Percentiles rank a stretch among this genome's conserved stretches.
Evolutionary conservation across 2,329 filamentous ascomycete species (phyloP).

Genomic region (Bipolaris sorokiniana): DNA sequence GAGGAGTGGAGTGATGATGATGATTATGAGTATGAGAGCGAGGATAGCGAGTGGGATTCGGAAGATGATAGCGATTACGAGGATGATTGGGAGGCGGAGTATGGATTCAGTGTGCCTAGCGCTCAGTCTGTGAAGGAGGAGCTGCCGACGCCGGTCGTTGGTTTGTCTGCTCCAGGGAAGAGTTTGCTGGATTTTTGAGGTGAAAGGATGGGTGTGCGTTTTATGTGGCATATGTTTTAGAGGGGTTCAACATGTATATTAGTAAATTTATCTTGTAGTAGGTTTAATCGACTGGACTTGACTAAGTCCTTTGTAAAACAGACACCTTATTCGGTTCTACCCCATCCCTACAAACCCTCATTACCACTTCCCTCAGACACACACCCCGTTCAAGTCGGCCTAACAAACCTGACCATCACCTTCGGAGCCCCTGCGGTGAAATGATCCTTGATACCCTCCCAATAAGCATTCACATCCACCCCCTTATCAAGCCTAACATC

Average conservation of each 20-base stretch:
- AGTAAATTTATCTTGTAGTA: background rate
- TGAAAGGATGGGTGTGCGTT: too few relatives aligned
- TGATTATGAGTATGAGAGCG: conserved; percentile 15
- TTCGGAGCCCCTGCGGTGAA: conserved; percentile 33
- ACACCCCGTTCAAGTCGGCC: background rate
- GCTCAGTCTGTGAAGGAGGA: background rate
- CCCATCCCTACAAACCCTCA: background rate
- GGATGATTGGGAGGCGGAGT: conserved; percentile 18
- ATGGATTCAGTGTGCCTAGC: conserved; percentile 7
- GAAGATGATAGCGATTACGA: conserved; percentile 17
- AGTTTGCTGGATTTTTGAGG: conserved; percentile 12
- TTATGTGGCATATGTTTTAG: too few relatives aligned
- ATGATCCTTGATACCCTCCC: conserved; percentile 29
- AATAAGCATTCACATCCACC: conserved; percentile 25
- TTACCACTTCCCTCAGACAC: background rate
- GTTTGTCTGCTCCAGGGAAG: background rate
- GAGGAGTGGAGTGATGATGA: conserved; percentile 14
- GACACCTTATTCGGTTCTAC: background rate
- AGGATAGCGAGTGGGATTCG: conserved; percentile 15
- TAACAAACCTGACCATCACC: conserved; percentile 24
- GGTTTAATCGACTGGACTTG: background rate
- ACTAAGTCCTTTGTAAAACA: background rate
- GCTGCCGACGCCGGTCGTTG: background rate
- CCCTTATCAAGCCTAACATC: conserved; percentile 49
- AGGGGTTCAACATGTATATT: background rate